Evolutionary conservation across 257 asterid genomes (phyloP).

Genomic region (Scutellaria barbata): DNA sequence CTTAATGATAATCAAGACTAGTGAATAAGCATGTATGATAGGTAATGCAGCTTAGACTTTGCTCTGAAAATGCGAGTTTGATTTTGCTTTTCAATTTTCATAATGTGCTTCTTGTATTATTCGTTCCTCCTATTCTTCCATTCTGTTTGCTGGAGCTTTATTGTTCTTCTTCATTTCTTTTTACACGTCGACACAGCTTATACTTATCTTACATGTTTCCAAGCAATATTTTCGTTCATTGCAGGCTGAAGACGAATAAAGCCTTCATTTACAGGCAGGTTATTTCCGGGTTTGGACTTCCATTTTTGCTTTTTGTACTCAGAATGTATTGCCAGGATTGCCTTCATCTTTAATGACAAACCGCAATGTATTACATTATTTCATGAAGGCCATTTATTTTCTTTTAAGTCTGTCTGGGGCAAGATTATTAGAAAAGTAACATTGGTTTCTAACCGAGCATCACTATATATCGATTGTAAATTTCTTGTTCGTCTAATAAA

Average conservation of each 20-base stretch:
- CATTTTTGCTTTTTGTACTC: slow-evolving; percentile 32
- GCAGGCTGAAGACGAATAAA: slow-evolving; percentile 55
- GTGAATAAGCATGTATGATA: not conserved
- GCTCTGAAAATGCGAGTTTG: not conserved
- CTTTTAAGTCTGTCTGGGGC: slow-evolving; percentile 26
- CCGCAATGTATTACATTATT: slow-evolving; percentile 34
- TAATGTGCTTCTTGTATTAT: not conserved
- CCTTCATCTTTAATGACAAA: slow-evolving; percentile 26
- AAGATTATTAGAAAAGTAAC: slow-evolving; percentile 25
- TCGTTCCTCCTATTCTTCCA: not conserved
- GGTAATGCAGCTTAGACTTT: not conserved
- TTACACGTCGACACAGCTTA: not conserved
- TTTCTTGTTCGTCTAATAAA: not conserved
- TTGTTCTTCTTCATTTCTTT: not conserved
- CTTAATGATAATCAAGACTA: not conserved
- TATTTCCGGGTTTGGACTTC: slow-evolving; percentile 17
- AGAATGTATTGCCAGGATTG: slow-evolving; percentile 34
- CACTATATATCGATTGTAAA: not conserved
- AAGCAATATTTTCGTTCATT: slow-evolving; percentile 10
- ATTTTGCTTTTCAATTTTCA: not conserved
- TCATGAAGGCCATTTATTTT: slow-evolving; percentile 31
- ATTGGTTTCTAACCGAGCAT: not conserved
- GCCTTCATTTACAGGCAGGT: slow-evolving; percentile 16
- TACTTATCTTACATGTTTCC: not conserved
- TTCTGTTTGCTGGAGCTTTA: not conserved